phyloP scores from a whole-genome alignment of 2,329 filamentous ascomycete genomes.

The Diaporthe sp. region DNA sequence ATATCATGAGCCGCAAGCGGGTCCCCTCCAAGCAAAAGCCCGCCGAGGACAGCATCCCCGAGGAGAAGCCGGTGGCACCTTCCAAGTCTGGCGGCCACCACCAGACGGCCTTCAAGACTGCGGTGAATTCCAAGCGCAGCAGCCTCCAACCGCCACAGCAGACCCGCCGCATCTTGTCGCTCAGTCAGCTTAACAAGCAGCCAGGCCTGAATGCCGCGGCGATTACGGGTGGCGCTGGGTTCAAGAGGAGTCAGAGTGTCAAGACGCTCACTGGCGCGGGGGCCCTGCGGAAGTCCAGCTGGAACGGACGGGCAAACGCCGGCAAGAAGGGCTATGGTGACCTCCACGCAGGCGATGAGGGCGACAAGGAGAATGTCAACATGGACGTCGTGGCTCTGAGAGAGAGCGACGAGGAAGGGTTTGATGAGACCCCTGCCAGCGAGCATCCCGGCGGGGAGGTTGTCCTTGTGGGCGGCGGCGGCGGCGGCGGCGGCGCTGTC shows the following conservation, averaged over 20 bases:
- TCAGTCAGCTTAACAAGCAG: conserved; percentile 91
- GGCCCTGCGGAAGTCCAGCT: conserved; percentile 76
- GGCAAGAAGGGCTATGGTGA: conserved; percentile 64
- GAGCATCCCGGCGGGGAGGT: conserved; percentile 46
- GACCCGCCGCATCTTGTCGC: conserved; percentile 86
- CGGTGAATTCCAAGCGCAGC: conserved; percentile 67
- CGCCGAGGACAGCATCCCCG: conserved; percentile 44
- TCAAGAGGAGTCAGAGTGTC: conserved; percentile 85
- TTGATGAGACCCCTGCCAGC: conserved; percentile 46
- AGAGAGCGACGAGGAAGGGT: conserved; percentile 74
- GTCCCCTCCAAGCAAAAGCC: conserved; percentile 60
- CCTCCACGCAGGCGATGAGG: conserved; percentile 74
- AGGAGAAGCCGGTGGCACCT: conserved; percentile 46
- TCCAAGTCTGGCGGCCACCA: conserved; percentile 32
- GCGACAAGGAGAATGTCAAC: conserved; percentile 54
- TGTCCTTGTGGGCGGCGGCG: conserved; percentile 39
- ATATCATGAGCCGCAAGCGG: conserved; percentile 73
- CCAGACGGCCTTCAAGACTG: conserved; percentile 63
- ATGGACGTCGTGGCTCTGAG: conserved; percentile 54
- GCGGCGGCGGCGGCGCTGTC: neutral
- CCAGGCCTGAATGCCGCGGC: conserved; percentile 33
- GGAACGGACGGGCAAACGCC: conserved; percentile 64
- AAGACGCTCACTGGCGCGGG: conserved; percentile 69
- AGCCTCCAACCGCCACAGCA: conserved; percentile 63
- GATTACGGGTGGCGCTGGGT: conserved; percentile 66